Percentiles rank a stretch among this genome's conserved stretches.
Evolutionary conservation across 1,139 yeast genomes (phyloP).

Genomic region (Lodderomyces parapsilosis): DNA sequence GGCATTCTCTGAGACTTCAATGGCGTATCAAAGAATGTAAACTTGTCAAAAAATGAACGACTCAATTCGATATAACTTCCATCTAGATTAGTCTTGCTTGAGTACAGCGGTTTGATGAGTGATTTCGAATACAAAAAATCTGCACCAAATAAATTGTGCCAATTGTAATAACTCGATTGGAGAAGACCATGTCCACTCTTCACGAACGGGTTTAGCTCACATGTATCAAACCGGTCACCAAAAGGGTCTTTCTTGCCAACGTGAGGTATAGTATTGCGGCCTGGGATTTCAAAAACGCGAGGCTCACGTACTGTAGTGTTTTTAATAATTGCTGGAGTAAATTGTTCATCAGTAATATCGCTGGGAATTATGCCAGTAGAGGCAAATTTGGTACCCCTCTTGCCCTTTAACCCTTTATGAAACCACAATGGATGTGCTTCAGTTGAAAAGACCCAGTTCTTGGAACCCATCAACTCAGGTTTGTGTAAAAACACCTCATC

Average conservation of each 20-base stretch:
- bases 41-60: slow-evolving; percentile 26
- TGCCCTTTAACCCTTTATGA: slow-evolving; percentile 20
- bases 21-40: slow-evolving; percentile 22
- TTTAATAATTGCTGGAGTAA: slow-evolving; percentile 14
- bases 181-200: slow-evolving; percentile 17
- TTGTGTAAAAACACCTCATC: slow-evolving; percentile 51
- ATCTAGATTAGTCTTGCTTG: slow-evolving; percentile 20
- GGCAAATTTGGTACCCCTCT: slow-evolving; percentile 1
- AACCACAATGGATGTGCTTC: slow-evolving; percentile 94
- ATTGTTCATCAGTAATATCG: slow-evolving; percentile 1
- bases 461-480: slow-evolving; percentile 28
- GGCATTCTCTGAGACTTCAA: slow-evolving; percentile 27
- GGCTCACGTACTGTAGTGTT: slow-evolving; percentile 20
- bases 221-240: slow-evolving; percentile 21
- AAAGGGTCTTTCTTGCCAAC: slow-evolving; percentile 23
- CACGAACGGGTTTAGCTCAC: slow-evolving; percentile 34
- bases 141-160: slow-evolving; percentile 39
- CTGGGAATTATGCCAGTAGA: slow-evolving; percentile 4
- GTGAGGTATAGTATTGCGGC: slow-evolving; percentile 5
- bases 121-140: slow-evolving; percentile 35
- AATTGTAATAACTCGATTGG: slow-evolving; percentile 33
- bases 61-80: slow-evolving; percentile 34
- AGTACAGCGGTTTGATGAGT: slow-evolving; percentile 36
- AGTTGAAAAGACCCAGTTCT: slow-evolving; percentile 77
- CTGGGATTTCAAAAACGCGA: slow-evolving; percentile 15